These are phyloP conservation scores for Kappamyces sp. DNA, from an alignment of 192 early-diverging fungal species.

Conservation along the genomic window DNA sequence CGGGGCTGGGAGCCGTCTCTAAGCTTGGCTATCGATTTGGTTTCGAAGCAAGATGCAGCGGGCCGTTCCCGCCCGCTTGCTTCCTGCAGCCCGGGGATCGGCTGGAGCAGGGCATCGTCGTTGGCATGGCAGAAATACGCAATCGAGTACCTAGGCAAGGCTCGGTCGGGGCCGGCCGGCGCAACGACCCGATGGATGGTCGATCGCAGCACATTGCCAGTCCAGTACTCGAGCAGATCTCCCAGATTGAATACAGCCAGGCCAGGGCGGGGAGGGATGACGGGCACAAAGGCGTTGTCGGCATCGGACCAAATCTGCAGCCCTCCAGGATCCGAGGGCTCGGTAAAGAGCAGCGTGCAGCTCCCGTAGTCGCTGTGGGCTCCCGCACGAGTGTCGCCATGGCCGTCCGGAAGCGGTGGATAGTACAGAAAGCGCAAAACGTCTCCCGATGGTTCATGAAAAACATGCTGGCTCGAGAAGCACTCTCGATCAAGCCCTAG, in stretches of 20 bases:
- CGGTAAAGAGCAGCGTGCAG: constrained; percentile 2
- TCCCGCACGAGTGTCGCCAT: background rate
- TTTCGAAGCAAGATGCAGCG: constrained; percentile 1
- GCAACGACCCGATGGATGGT: constrained; percentile 53
- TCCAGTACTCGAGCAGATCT: constrained; percentile 61
- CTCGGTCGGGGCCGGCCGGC: constrained; percentile 41
- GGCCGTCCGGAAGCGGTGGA: constrained; percentile 3
- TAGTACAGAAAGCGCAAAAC: constrained; percentile 11
- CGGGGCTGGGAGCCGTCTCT: background rate
- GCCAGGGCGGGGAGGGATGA: constrained; percentile 1
- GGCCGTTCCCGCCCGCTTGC: background rate
- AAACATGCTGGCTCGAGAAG: background rate
- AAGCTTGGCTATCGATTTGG: background rate
- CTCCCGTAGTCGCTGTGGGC: constrained; percentile 8
- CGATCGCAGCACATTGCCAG: constrained; percentile 51
- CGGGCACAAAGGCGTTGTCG: constrained; percentile 2
- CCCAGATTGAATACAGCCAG: constrained; percentile 40
- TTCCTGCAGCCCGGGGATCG: background rate
- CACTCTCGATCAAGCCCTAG: background rate
- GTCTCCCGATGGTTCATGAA: background rate
- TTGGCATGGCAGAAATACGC: constrained; percentile 58
- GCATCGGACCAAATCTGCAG: background rate
- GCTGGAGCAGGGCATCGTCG: constrained; percentile 8
- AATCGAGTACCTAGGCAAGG: constrained; percentile 40
- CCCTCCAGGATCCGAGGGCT: constrained; percentile 1